Conservation (phyloP, 78 protist species). For the Cavenderia fasciculata region DNA sequence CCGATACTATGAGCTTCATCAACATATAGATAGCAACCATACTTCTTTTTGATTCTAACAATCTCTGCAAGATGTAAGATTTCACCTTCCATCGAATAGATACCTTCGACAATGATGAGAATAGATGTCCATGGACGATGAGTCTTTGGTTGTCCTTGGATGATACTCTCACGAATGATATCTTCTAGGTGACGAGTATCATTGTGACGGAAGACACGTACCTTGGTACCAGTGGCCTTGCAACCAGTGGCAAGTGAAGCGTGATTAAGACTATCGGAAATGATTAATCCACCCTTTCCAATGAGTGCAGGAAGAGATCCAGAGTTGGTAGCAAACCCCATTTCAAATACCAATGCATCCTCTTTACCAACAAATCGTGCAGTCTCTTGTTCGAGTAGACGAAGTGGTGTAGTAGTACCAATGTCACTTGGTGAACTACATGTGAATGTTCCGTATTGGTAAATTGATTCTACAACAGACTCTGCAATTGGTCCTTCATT, state of each 20-base stretch:
- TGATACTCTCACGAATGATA: slow-evolving; percentile 80
- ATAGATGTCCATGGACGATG: slow-evolving; percentile 95
- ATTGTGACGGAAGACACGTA: slow-evolving; percentile 96
- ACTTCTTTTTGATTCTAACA: slow-evolving; percentile 94
- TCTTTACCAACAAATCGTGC: slow-evolving; percentile 95
- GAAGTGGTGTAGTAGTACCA: slow-evolving; percentile 27
- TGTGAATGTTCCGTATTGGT: slow-evolving; percentile 52
- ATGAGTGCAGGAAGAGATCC: slow-evolving; percentile 93
- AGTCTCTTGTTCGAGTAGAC: slow-evolving; percentile 86
- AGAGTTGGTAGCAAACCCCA: slow-evolving; percentile 99
- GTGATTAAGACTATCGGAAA: slow-evolving; percentile 96
- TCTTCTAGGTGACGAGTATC: slow-evolving; percentile 89
- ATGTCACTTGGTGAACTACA: slow-evolving; percentile 33
- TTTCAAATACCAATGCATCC: slow-evolving; percentile 93
- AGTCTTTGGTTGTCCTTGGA: slow-evolving; percentile 95
- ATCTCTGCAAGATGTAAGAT: slow-evolving; percentile 86
- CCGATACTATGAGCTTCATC: slow-evolving; percentile 99
- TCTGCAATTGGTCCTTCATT: slow-evolving; percentile 82
- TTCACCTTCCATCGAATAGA: slow-evolving; percentile 99
- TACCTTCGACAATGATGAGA: slow-evolving; percentile 97
- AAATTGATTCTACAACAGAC: slow-evolving; percentile 39
- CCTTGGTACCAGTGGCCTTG: slow-evolving; percentile 90
- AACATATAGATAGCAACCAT: slow-evolving; percentile 94
- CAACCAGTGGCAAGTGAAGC: slow-evolving; percentile 95
- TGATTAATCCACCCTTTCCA: slow-evolving; percentile 89